A percentile compares a stretch with the other conserved stretches of the same genome.
Evolutionary conservation across 129 eudicot genomes (phyloP).

Genomic region (Flaveria linearis): DNA sequence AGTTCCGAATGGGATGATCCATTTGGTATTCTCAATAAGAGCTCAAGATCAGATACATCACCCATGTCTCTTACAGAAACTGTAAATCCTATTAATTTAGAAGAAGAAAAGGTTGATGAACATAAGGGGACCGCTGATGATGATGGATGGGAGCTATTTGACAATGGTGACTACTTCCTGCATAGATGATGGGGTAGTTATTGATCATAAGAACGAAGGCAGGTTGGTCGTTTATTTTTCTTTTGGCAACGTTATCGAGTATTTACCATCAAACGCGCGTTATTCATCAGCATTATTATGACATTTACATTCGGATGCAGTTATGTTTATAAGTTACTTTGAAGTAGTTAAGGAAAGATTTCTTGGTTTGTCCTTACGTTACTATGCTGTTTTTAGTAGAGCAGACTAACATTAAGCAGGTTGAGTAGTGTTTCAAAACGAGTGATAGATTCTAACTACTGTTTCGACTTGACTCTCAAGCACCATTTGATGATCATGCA

Average conservation of each 20-base stretch:
- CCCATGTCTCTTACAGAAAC: conserved; percentile 22
- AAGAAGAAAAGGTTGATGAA: conserved; percentile 12
- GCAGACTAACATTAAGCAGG: not conserved
- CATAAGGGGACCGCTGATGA: conserved; percentile 44
- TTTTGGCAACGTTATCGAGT: not conserved
- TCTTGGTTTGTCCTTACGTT: not conserved
- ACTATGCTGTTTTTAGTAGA: not conserved
- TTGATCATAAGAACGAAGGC: not conserved
- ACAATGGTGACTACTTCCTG: not conserved
- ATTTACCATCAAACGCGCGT: not conserved
- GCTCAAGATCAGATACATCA: conserved; percentile 18
- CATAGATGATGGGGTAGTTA: not conserved
- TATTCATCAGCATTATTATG: not conserved
- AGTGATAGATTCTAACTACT: not conserved
- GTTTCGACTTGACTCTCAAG: not conserved
- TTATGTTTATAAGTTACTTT: not conserved
- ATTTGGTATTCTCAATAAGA: conserved; percentile 3
- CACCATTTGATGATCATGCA: too few species aligned
- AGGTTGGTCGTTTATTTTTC: not conserved
- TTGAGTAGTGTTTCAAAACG: not conserved
- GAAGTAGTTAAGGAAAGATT: not conserved
- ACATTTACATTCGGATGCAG: not conserved
- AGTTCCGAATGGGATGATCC: conserved; percentile 18
- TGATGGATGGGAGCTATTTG: conserved; percentile 59
- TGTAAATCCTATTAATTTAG: not conserved